Conservation (phyloP, 2,329 filamentous ascomycete genomes). For the Pseudogymnoascus sp. region DNA sequence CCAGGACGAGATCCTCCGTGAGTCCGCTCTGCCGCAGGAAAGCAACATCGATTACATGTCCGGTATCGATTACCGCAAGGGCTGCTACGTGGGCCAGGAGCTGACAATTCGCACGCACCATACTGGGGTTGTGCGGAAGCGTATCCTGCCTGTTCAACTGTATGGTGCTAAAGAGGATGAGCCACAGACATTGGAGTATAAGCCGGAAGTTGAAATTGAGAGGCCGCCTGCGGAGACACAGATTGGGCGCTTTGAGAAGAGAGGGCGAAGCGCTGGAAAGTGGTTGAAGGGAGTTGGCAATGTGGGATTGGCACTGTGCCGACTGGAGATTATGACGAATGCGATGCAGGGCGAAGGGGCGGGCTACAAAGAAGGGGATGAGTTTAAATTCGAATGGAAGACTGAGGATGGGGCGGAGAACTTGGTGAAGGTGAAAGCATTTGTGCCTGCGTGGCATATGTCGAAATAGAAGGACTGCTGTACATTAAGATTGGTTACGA, state of each 20-base stretch:
- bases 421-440: constrained; percentile 59
- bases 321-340: constrained; percentile 85
- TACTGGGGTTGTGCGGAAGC: constrained; percentile 84
- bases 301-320: constrained; percentile 76
- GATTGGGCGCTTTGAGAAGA: constrained; percentile 44
- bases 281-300: constrained; percentile 75
- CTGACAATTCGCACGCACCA: constrained; percentile 93
- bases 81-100: constrained; percentile 95
- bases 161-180: constrained; percentile 43
- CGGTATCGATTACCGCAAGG: constrained; percentile 88
- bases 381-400: constrained; percentile 41
- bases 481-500: neutral
- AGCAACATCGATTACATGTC: constrained; percentile 79
- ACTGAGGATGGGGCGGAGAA: constrained; percentile 29
- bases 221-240: constrained; percentile 36
- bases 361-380: constrained; percentile 35
- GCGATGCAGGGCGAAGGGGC: constrained; percentile 54
- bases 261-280: constrained; percentile 68
- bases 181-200: constrained; percentile 39
- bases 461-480: neutral
- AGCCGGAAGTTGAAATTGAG: constrained; percentile 30
- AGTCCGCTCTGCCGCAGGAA: constrained; percentile 73
- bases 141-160: constrained; percentile 71
- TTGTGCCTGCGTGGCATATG: constrained; percentile 67
- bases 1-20: constrained; percentile 63